These are phyloP conservation scores for Mycena sanguinolenta DNA, from an alignment of 768 basidiomycete species.

Conservation along the genomic window DNA sequence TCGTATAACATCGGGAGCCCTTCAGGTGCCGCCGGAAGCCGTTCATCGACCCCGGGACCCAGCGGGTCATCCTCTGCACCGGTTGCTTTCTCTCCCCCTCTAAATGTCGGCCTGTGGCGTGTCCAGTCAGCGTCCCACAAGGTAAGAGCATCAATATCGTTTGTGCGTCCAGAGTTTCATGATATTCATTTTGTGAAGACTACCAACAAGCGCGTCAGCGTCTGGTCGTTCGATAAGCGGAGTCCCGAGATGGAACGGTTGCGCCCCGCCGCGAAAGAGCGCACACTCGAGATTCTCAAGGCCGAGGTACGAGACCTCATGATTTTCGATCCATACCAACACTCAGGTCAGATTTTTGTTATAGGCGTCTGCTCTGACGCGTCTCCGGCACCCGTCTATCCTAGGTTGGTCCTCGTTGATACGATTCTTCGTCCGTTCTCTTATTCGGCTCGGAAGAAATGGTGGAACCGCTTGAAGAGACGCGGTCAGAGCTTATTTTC, in stretches of 20 bases:
- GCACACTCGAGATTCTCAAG: slow-evolving; percentile 87
- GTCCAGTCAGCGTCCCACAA: slow-evolving; percentile 91
- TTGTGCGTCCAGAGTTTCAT: no score
- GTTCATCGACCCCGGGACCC: slow-evolving; percentile 64
- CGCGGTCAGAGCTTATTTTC: slow-evolving; percentile 88
- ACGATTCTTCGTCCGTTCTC: not conserved
- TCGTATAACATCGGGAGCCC: slow-evolving; percentile 76
- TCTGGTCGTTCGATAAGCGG: slow-evolving; percentile 94
- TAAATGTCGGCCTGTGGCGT: slow-evolving; percentile 89
- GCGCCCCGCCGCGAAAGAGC: slow-evolving; percentile 74
- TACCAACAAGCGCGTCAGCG: slow-evolving; percentile 91
- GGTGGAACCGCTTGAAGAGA: slow-evolving; percentile 97
- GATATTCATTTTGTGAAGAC: no score
- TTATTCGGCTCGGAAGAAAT: slow-evolving; percentile 71
- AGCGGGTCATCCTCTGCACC: slow-evolving; percentile 51
- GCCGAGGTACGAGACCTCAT: slow-evolving; percentile 75
- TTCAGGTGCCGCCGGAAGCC: slow-evolving; percentile 50
- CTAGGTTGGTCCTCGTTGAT: slow-evolving; percentile 67
- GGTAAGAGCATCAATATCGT: no score
- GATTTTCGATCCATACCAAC: slow-evolving; percentile 22
- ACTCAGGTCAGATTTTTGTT: slow-evolving; percentile 24
- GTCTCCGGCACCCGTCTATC: slow-evolving; percentile 93
- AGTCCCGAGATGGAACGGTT: slow-evolving; percentile 80
- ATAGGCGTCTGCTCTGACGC: slow-evolving; percentile 86
- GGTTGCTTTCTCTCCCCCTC: slow-evolving; percentile 61